These are phyloP conservation scores for Vanderwaltozyma tropicalis DNA, from an alignment of 805 yeast genomes.

Conservation along the genomic window DNA sequence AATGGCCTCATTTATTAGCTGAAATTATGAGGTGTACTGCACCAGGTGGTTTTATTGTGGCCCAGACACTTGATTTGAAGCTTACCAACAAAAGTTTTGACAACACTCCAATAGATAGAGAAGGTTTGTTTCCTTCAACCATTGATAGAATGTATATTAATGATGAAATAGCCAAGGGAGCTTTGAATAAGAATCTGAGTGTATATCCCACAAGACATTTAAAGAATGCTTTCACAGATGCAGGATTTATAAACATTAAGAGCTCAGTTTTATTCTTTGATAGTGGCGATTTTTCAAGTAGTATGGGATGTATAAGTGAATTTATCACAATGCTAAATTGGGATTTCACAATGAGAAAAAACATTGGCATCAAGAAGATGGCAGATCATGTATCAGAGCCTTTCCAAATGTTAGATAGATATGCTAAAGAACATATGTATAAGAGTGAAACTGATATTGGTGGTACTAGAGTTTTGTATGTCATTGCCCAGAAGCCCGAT, in stretches of 20 bases:
- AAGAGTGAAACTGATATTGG: constrained; percentile 21
- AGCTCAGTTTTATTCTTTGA: constrained; percentile 19
- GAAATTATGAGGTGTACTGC: constrained; percentile 20
- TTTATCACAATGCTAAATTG: constrained; percentile 13
- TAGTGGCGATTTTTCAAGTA: constrained; percentile 20
- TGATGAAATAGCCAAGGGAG: constrained; percentile 19
- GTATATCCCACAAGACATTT: constrained; percentile 22
- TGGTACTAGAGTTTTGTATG: constrained; percentile 14
- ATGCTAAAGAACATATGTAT: constrained; percentile 21
- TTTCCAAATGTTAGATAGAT: constrained; percentile 16
- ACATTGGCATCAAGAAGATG: constrained; percentile 1
- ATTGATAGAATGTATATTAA: constrained; percentile 15
- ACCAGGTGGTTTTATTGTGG: constrained; percentile 25
- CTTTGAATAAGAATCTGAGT: constrained; percentile 20
- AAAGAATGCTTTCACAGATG: constrained; percentile 16
- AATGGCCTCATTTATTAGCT: constrained; percentile 20
- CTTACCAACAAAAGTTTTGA: constrained; percentile 8
- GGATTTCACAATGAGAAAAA: constrained; percentile 13
- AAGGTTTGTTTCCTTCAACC: constrained; percentile 11
- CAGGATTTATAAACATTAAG: constrained; percentile 23
- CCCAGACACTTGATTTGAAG: constrained; percentile 15
- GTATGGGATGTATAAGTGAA: constrained; percentile 25
- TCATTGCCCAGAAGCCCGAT: constrained; percentile 24
- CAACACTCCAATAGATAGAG: background rate
- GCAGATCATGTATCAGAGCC: constrained; percentile 10